Conservation (phyloP, 345 rosid species). For the Kandelia obovata region DNA sequence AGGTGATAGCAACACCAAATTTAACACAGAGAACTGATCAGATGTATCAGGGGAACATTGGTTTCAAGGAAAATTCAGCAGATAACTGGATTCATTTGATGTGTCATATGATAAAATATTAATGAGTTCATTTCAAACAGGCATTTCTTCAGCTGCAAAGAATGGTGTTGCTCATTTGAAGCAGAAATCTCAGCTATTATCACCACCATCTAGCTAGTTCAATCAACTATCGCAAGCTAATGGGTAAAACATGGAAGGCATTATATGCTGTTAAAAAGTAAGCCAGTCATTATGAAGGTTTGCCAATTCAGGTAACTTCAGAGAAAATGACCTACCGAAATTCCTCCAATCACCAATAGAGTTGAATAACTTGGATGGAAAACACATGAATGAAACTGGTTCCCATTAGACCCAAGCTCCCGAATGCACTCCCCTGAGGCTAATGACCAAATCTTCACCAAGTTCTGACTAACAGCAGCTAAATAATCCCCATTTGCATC, state of each 20-base stretch:
- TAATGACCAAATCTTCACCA: conserved; percentile 65
- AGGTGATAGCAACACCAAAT: neutral
- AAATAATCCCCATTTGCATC: conserved; percentile 53
- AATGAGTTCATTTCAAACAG: too few species aligned
- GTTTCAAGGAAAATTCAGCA: neutral
- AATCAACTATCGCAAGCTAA: neutral
- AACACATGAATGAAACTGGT: conserved; percentile 59
- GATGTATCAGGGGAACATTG: neutral
- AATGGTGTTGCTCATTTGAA: too few species aligned
- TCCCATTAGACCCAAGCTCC: conserved; percentile 46
- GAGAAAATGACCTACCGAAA: conserved; percentile 33
- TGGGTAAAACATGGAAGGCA: neutral
- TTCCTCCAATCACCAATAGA: conserved; percentile 58
- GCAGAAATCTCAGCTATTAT: too few species aligned
- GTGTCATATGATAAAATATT: too few species aligned
- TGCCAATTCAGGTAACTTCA: neutral
- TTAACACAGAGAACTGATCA: neutral
- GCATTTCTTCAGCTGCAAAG: too few species aligned
- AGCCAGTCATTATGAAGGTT: neutral
- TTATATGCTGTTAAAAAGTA: neutral
- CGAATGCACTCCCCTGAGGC: conserved; percentile 55
- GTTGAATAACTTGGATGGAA: conserved; percentile 58
- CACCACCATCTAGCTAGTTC: neutral
- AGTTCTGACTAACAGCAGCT: conserved; percentile 64
- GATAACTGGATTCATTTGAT: neutral